Percentiles rank a stretch among this genome's conserved stretches.
phyloP scores from a whole-genome alignment of 129 eudicot species.

The Kitagawia praeruptora region DNA sequence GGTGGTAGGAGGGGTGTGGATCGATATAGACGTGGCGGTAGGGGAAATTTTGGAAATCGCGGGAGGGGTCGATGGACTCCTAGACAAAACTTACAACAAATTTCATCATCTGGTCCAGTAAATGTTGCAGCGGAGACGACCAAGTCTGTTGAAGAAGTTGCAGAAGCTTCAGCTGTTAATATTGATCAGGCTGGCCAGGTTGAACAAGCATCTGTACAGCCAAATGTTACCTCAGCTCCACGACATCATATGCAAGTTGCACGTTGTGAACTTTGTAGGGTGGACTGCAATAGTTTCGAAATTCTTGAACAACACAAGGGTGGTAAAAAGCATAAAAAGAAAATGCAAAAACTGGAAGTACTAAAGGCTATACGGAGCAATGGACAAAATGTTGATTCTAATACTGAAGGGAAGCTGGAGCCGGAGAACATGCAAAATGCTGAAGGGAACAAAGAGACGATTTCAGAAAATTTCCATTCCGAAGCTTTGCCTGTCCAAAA shows the following conservation, averaged over 20 bases:
- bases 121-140: conserved; percentile 8
- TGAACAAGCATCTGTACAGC: conserved; percentile 6
- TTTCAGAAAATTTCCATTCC: conserved; percentile 6
- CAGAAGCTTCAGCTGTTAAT: conserved; percentile 23
- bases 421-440: conserved; percentile 7
- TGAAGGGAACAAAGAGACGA: conserved; percentile 13
- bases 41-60: conserved; percentile 21
- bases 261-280: conserved; percentile 50
- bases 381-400: conserved; percentile 5
- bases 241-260: conserved; percentile 21
- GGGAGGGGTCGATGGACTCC: conserved; percentile 35
- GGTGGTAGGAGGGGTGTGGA: conserved; percentile 32
- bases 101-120: conserved; percentile 22
- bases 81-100: conserved; percentile 14
- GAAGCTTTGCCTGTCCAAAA: conserved; percentile 13
- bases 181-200: conserved; percentile 3
- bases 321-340: conserved; percentile 44
- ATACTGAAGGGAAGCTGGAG: conserved; percentile 11
- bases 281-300: conserved; percentile 40
- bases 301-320: conserved; percentile 43
- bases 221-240: not conserved
- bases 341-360: conserved; percentile 23
- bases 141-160: conserved; percentile 9
- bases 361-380: conserved; percentile 9
- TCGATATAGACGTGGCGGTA: conserved; percentile 26